Conservation (phyloP, 2,329 filamentous ascomycete species). For the Apiospora kogelbergensis region DNA sequence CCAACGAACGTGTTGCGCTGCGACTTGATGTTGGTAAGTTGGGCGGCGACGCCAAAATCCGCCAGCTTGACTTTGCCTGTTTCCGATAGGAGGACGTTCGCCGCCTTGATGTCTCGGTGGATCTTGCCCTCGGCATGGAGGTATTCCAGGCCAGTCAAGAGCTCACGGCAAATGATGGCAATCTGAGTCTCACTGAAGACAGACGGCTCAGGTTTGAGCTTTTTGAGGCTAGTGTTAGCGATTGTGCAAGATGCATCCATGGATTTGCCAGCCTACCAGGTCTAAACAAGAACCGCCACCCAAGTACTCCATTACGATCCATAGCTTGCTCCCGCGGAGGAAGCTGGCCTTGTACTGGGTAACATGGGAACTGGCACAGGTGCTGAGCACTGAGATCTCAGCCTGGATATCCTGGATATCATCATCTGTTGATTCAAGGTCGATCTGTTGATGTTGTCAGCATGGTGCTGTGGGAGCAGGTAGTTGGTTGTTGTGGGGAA, state of each 20-base stretch:
- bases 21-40: constrained; percentile 96
- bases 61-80: constrained; percentile 91
- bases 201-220: constrained; percentile 73
- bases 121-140: constrained; percentile 93
- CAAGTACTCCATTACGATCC: constrained; percentile 99
- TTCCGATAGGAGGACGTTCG: constrained; percentile 91
- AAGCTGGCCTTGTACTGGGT: constrained; percentile 97
- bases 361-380: constrained; percentile 89
- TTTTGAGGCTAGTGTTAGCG: constrained; percentile 33
- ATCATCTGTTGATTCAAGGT: constrained; percentile 97
- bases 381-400: constrained; percentile 92
- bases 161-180: constrained; percentile 89
- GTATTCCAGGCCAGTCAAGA: constrained; percentile 88
- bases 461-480: neutral
- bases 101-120: constrained; percentile 94
- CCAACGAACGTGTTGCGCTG: constrained; percentile 97
- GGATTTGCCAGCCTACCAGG: constrained; percentile 56
- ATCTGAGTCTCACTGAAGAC: constrained; percentile 88
- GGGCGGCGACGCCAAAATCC: constrained; percentile 95
- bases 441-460: constrained; percentile 63
- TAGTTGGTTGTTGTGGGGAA: neutral
- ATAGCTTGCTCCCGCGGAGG: constrained; percentile 92
- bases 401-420: constrained; percentile 98
- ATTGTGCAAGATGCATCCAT: neutral
- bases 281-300: constrained; percentile 95